These are phyloP conservation scores for Brachypodium distachyon DNA, from an alignment of 202 grass and related monocot genomes.

Conservation along the genomic window DNA sequence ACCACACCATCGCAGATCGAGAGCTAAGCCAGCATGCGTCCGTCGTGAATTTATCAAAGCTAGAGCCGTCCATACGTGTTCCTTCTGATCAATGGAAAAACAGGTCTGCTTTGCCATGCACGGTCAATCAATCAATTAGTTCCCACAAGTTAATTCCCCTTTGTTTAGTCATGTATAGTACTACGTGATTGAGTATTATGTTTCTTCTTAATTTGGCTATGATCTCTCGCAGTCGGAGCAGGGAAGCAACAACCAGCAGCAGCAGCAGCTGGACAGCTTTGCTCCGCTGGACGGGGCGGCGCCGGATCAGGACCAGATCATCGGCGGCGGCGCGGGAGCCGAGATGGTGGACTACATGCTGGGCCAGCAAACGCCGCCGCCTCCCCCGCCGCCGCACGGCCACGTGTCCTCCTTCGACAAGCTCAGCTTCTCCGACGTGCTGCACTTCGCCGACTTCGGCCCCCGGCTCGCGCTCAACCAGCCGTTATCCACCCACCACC, in stretches of 20 bases:
- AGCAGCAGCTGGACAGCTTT: constrained; percentile 30
- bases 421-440: constrained; percentile 78
- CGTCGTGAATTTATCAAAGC: constrained; percentile 26
- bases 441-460: constrained; percentile 88
- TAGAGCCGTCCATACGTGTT: neutral
- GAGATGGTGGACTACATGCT: constrained; percentile 93
- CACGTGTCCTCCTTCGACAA: constrained; percentile 65
- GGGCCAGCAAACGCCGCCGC: constrained; percentile 31
- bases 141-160: neutral
- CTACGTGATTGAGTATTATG: neutral
- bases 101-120: constrained; percentile 2
- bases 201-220: neutral
- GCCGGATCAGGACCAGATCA: constrained; percentile 23
- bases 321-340: neutral
- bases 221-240: neutral
- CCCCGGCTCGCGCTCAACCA: constrained; percentile 80
- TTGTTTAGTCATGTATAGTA: neutral
- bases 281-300: constrained; percentile 20
- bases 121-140: neutral
- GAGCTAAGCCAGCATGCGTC: constrained; percentile 10
- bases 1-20: neutral
- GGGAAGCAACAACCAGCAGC: neutral
- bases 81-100: constrained; percentile 35
- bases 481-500: constrained; percentile 25
- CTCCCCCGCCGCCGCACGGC: neutral